phyloP scores from a whole-genome alignment of 2,329 filamentous ascomycete genomes.

The Alternaria sp. region DNA sequence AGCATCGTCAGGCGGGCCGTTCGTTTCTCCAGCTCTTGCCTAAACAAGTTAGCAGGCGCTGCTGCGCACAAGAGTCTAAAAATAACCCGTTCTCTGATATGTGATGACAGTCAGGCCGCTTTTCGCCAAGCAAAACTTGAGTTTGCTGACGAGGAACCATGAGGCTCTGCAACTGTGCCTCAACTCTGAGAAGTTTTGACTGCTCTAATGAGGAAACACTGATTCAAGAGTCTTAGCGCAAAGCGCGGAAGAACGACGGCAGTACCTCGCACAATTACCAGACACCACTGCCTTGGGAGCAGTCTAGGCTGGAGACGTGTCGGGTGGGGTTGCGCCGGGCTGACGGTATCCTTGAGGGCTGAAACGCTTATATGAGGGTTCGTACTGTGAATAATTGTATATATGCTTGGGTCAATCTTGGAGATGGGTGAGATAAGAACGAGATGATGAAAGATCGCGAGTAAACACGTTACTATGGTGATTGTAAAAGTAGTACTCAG shows the following conservation, averaged over 20 bases:
- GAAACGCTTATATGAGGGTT: constrained; percentile 2
- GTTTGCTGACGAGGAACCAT: constrained; percentile 3
- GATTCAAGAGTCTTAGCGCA: background rate
- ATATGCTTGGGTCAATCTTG: background rate
- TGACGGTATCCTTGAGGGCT: background rate
- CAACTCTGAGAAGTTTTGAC: background rate
- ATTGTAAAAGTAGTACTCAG: background rate
- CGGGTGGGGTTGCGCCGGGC: constrained; percentile 1
- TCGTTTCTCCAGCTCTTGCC: constrained; percentile 9
- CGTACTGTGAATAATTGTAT: background rate
- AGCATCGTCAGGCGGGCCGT: constrained; percentile 12
- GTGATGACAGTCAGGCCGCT: background rate
- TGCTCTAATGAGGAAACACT: background rate
- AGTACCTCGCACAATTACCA: constrained; percentile 7
- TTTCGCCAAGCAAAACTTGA: constrained; percentile 5
- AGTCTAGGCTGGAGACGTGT: background rate
- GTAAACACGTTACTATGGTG: background rate
- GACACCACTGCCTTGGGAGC: constrained; percentile 2
- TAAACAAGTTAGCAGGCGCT: background rate
- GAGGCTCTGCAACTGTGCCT: constrained; percentile 14
- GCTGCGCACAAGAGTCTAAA: constrained; percentile 3
- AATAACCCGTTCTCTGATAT: background rate
- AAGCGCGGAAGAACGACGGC: background rate
- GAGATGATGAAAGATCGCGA: background rate
- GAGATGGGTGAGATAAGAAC: background rate